Conservation (phyloP, 108 stramenopile species). For the Discostella stelligeroides region DNA sequence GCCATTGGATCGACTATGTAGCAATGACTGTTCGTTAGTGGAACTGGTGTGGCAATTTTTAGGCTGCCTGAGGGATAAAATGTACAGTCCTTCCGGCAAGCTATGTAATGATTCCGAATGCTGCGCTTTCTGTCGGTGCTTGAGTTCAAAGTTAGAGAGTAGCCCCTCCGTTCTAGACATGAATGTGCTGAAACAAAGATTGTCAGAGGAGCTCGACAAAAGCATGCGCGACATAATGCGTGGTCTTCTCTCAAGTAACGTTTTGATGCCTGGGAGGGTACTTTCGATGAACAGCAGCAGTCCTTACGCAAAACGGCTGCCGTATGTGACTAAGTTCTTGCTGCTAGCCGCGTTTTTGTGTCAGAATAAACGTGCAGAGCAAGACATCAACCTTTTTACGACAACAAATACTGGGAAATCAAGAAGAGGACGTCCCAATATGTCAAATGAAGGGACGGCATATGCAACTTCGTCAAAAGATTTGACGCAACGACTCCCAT, state of each 20-base stretch:
- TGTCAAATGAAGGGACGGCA: slow-evolving; percentile 42
- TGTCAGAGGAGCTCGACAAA: slow-evolving; percentile 37
- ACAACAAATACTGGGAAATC: slow-evolving; percentile 58
- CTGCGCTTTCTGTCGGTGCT: slow-evolving; percentile 22
- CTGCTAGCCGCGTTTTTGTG: slow-evolving; percentile 74
- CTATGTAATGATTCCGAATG: not conserved
- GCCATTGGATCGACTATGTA: slow-evolving; percentile 28
- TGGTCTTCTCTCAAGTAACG: slow-evolving; percentile 22
- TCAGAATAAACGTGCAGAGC: slow-evolving; percentile 68
- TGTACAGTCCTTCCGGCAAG: not conserved
- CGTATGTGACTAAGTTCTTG: slow-evolving; percentile 63
- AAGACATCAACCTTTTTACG: slow-evolving; percentile 63
- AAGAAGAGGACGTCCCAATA: slow-evolving; percentile 24
- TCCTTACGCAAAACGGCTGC: slow-evolving; percentile 39
- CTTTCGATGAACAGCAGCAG: slow-evolving; percentile 12
- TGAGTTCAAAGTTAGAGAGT: not conserved
- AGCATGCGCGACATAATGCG: slow-evolving; percentile 41
- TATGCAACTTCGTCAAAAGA: slow-evolving; percentile 49
- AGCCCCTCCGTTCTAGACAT: not conserved
- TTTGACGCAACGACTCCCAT: slow-evolving; percentile 55
- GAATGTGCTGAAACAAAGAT: slow-evolving; percentile 16
- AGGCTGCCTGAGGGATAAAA: not conserved
- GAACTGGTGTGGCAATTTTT: slow-evolving; percentile 22
- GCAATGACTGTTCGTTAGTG: slow-evolving; percentile 4
- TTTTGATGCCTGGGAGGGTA: slow-evolving; percentile 42